These are phyloP conservation scores for Pythium utonaiense DNA, from an alignment of 352 stramenopile genomes.

Conservation along the genomic window DNA sequence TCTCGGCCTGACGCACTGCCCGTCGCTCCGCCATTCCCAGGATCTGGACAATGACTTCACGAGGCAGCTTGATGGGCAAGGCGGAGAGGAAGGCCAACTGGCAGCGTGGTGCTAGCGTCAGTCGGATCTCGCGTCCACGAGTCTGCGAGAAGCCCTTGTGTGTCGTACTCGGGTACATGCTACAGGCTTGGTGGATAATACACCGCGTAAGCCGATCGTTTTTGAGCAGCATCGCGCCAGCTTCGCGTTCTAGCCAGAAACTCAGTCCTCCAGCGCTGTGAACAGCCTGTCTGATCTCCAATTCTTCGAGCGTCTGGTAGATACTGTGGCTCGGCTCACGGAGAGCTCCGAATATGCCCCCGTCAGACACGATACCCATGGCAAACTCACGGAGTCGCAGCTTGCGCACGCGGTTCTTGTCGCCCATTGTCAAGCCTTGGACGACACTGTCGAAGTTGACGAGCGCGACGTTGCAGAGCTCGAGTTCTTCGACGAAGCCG, in stretches of 20 bases:
- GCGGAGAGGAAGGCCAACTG: conserved; percentile 8
- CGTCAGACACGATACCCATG: conserved; percentile 12
- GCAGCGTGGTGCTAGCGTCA: conserved; percentile 1
- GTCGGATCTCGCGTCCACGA: conserved; percentile 1
- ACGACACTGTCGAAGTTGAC: conserved; percentile 19
- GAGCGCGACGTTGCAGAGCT: conserved; percentile 16
- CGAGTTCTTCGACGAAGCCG: conserved; percentile 9
- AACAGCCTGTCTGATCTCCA: conserved; percentile 19
- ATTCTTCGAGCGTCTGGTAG: conserved; percentile 12
- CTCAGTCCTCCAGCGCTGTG: conserved; percentile 16
- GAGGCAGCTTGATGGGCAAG: conserved; percentile 9
- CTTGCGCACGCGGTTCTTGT: conserved; percentile 2
- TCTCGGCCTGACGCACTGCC: conserved; percentile 10
- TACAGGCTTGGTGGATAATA: conserved; percentile 15
- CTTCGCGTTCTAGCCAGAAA: conserved; percentile 18
- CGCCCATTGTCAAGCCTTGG: neutral
- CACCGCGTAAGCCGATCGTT: conserved; percentile 19
- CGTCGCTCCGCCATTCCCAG: conserved; percentile 10
- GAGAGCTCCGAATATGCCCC: conserved; percentile 13
- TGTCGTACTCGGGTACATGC: conserved; percentile 13
- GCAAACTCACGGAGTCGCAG: conserved; percentile 15
- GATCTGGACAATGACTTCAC: conserved; percentile 10
- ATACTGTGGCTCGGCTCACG: conserved; percentile 12
- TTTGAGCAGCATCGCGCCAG: conserved; percentile 18
- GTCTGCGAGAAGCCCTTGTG: conserved; percentile 20